Base-by-base conservation (phyloP, 768 basidiomycete species). In the Kwoniella dejecticola region DNA sequence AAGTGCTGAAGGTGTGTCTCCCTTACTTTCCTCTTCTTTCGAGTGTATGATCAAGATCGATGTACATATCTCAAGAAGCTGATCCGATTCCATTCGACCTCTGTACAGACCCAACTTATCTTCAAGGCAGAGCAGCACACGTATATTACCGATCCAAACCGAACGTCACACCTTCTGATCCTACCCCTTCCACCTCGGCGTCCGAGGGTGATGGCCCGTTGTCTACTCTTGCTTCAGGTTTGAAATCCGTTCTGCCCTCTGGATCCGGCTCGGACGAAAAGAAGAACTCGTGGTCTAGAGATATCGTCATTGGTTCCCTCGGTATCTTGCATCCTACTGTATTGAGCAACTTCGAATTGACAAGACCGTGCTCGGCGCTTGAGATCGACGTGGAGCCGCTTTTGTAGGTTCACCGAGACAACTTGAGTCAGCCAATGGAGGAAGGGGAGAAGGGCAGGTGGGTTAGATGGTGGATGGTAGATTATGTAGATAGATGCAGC, bases 331-430 rank as follows among this genome's bases (percentile, higher is more conserved):
- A 99, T 79, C 96, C 96, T 8, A 84, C 81, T 5, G 96, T 98
- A 3, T 82, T 99, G 58, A 86, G 87, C 70, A 92, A 91, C 74
- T 99, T 95, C 79, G 94, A 98, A 79, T 88, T 98, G 64, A 85
- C 84, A 41, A 94, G 90, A 81, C 95, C 95, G 19, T 97, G 94
- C 81, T 97, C 94, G 31, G 88, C 88, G 6, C 81, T 99, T 57
- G 95, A 99, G 83, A 92, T 99, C 79, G 88, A 88, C 29, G 83
- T 97, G 45, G 94, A 97, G 79, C 90, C 90, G n/a, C 91, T 99
- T 84, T 87, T 89, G 82, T 89, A 69, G 66, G 15, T 52, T 44
- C 10, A 12, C 42, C n/a, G n/a, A n/a, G n/a, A n/a, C n/a, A n/a
- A n/a, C n/a, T n/a, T n/a, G n/a, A n/a, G n/a, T n/a, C n/a, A n/a